Evolutionary conservation across 345 rosid species (phyloP), one percentile per base, ranked within the genome.

Genomic region (Corchorus capsularis): DNA sequence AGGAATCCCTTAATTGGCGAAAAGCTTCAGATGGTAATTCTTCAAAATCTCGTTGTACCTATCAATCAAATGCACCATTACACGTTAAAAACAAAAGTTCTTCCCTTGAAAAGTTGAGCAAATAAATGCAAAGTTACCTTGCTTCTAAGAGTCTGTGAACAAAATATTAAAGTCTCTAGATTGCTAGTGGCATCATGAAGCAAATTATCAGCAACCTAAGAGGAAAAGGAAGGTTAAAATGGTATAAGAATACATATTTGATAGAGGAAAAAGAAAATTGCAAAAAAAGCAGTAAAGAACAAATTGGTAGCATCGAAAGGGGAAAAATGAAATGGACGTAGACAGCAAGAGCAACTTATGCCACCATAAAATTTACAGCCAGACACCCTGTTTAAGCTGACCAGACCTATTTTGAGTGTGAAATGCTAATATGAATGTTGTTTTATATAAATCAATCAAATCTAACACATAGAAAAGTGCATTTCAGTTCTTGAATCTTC

Each of bases 121-220:
- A 52, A 37, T 14, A 20, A 74, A 73, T 20, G 45, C 34, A 78
- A n/a, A 69, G 34, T 77, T 93, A 96, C 99, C 98, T 96, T 96
- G 97, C 98, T 92, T 86, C 99, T 82, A 75, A 96, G 99, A n/a
- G 99, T 96, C 83, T 94, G 99, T 50, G 99, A 96, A 79, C 98
- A 96, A 83, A 96, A 96, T 79, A 96, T 96, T 77, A 94, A 86
- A 66, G 99, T 96, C 82, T 96, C 98, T 78, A 89, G 80, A 88
- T 96, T 96, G 93, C 98, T 96, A 11, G 94, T 85, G 68, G 95
- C 84, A 85, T 96, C 99, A 64, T 96, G 99, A 76, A 96, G 98
- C 86, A 96, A 87, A 84, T 96, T 96, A 87, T 96, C 99, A 84
- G 98, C 98, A 75, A 96, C 97, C 99, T 96, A 47, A 61, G 78